phyloP scores from a whole-genome alignment of 345 rosid genomes.

The Eucalyptus erythrocorys region DNA sequence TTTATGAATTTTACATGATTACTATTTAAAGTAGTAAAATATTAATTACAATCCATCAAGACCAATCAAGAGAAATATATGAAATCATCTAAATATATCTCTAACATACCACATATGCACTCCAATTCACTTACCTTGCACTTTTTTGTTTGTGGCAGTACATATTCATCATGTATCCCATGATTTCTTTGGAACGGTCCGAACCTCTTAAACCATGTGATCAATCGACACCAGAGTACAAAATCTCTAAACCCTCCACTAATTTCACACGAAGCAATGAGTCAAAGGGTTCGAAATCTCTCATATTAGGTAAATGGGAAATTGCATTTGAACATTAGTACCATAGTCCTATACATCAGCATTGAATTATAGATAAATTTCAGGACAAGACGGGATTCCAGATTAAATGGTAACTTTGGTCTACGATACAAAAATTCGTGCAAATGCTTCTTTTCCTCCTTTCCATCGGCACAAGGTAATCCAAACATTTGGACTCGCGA shows the following conservation, averaged over 20 bases:
- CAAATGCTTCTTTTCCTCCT: neutral
- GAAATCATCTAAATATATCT: neutral
- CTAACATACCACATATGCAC: neutral
- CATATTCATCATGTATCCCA: neutral
- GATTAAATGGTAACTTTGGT: too few species aligned
- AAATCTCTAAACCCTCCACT: neutral
- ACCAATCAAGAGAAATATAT: neutral
- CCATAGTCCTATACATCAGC: neutral
- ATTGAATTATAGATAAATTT: neutral
- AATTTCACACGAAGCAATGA: neutral
- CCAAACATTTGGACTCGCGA: neutral
- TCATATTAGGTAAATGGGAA: neutral
- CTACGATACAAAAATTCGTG: too few species aligned
- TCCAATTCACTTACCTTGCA: neutral
- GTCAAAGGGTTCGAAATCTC: neutral
- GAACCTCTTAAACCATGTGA: neutral
- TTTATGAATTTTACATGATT: neutral
- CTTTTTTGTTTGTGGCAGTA: neutral
- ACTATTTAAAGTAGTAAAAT: neutral
- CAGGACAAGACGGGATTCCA: neutral
- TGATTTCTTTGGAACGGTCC: neutral
- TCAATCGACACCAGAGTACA: neutral
- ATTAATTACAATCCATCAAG: neutral
- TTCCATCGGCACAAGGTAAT: too few species aligned
- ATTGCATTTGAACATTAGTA: neutral